A percentile compares a stretch with the other conserved stretches of the same genome.
These are phyloP conservation scores for Botrytis galanthina DNA, from an alignment of 2,329 filamentous ascomycete genomes.

Conservation along the genomic window DNA sequence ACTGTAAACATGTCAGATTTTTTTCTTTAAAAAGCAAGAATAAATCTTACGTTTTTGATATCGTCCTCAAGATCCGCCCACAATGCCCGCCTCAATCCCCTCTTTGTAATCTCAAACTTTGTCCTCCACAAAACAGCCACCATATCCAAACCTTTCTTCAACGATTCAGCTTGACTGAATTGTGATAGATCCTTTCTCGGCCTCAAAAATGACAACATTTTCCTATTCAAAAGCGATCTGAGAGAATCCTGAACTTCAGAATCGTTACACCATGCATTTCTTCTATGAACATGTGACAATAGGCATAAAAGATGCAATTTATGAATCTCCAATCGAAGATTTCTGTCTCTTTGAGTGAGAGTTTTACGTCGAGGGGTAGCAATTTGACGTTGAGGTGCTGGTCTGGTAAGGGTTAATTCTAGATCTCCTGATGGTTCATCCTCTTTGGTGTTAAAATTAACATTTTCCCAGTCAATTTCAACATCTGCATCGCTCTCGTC, in stretches of 20 bases:
- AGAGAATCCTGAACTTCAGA: constrained; percentile 63
- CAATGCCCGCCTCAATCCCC: constrained; percentile 65
- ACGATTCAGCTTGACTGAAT: constrained; percentile 71
- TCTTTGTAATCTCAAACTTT: constrained; percentile 68
- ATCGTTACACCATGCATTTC: constrained; percentile 91
- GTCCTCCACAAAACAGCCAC: constrained; percentile 64
- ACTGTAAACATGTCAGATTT: constrained; percentile 29
- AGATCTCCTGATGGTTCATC: constrained; percentile 35
- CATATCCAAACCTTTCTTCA: constrained; percentile 75
- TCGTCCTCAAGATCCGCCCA: constrained; percentile 72
- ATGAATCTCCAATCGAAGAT: constrained; percentile 70
- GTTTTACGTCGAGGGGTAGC: constrained; percentile 43
- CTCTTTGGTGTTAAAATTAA: constrained; percentile 43
- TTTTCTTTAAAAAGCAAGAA: too few relatives aligned
- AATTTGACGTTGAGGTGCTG: constrained; percentile 23
- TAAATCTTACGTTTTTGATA: constrained; percentile 51
- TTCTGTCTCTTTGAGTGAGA: constrained; percentile 53
- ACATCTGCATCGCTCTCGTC: constrained; percentile 46
- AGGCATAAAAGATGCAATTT: constrained; percentile 83
- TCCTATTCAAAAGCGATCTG: constrained; percentile 62
- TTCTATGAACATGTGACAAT: constrained; percentile 69
- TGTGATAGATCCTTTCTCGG: constrained; percentile 67
- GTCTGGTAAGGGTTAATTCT: constrained; percentile 38
- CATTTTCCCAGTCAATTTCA: constrained; percentile 63
- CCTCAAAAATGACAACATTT: constrained; percentile 65